Evolutionary conservation across 352 stramenopile species (phyloP), one percentile per base, ranked within the genome.

Genomic region (Phytophthora gonapodyides): DNA sequence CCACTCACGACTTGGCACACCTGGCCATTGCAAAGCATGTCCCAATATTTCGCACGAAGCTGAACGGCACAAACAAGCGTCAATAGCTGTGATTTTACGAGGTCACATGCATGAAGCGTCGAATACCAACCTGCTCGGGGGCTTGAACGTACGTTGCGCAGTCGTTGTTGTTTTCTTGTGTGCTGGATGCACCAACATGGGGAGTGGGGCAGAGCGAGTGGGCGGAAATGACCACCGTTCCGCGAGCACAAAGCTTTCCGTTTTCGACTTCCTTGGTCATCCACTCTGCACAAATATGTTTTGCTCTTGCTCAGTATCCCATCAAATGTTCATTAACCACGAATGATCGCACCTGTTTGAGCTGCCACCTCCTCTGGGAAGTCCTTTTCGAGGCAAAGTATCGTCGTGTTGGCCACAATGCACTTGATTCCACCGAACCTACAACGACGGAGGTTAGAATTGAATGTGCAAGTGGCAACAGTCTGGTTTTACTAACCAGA

Each of bases 391-490:
- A 72, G 49, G 34, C 48, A 56, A 0, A 90, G 43, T 30, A 88
- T 41, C 2, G 75, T 67, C 7, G 84, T 87, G 43, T 95, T 90
- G 31, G 80, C 41, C 15, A 93, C 82, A 31, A 95, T 87, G 42
- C 76, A 91, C 51, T 93, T 95, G 56, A 91, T 80, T 7, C 83
- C 86, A 12, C 82, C 82, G 41, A 82, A 76, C 85, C 85, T 94
- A 24, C 13, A 17, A 65, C n/a, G 2, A 49, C 16, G 8, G 37
- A 44, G 12, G 33, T n/a, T 17, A 15, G 33, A n/a, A 17, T 69
- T 36, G 59, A 37, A 34, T 15, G 27, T 38, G 30, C 31, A 40
- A 46, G 16, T 24, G 2, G 5, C 6, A 45, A 17, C 9, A 16
- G 2, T 19, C 3, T 11, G 61, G 31, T 34, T n/a, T n/a, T 66